Percentiles rank a stretch among this genome's conserved stretches.
Evolutionary conservation across 441 rosid genomes (phyloP).

Genomic region (Croton setiger): DNA sequence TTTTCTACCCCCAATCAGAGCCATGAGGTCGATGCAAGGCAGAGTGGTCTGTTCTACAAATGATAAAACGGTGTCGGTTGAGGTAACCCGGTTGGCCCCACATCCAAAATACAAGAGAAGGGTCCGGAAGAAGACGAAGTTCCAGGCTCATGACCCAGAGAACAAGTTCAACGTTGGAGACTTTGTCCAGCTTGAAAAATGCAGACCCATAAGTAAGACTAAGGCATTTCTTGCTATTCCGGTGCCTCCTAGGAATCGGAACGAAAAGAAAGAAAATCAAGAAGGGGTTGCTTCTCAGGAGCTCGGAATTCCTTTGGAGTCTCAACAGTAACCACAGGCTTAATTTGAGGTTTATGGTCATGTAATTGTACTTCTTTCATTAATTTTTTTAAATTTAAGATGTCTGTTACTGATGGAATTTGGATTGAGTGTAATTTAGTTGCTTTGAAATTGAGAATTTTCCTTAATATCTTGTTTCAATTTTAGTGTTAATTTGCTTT

Average conservation of each 20-base stretch:
- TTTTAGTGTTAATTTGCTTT: background rate
- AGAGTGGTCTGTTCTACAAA: conserved; percentile 69
- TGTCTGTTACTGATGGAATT: conserved; percentile 10
- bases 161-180: conserved; percentile 78
- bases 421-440: conserved; percentile 12
- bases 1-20: conserved; percentile 50
- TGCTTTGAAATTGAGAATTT: conserved; percentile 9
- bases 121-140: conserved; percentile 84
- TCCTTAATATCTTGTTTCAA: background rate
- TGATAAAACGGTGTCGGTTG: conserved; percentile 85
- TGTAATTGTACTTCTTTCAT: conserved; percentile 12
- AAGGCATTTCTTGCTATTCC: conserved; percentile 63
- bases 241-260: conserved; percentile 28
- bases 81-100: conserved; percentile 64
- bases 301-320: conserved; percentile 66
- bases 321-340: conserved; percentile 31
- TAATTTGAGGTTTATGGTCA: conserved; percentile 14
- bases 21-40: conserved; percentile 75
- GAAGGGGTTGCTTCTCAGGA: conserved; percentile 30
- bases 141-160: conserved; percentile 87
- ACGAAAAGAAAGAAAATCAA: conserved; percentile 21
- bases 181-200: conserved; percentile 56
- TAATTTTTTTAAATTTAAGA: conserved; percentile 7
- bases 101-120: conserved; percentile 88
- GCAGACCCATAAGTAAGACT: conserved; percentile 83